Evolutionary conservation across 768 basidiomycete genomes (phyloP).

Genomic region (Russula vinacea): DNA sequence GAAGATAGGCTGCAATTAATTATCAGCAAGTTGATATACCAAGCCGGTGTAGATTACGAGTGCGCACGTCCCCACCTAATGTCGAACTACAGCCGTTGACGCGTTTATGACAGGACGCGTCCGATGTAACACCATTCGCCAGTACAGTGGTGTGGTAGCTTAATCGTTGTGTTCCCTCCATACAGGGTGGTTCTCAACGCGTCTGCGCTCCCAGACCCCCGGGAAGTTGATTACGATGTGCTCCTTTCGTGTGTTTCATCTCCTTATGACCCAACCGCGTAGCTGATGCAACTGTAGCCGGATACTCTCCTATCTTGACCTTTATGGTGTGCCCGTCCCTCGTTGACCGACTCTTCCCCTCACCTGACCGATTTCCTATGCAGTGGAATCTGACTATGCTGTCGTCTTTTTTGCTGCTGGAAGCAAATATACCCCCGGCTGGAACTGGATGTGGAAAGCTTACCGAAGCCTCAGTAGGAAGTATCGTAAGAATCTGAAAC

Average conservation of each 20-base stretch:
- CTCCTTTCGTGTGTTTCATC: slow-evolving; percentile 53
- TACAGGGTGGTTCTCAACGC: slow-evolving; percentile 78
- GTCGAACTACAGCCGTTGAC: slow-evolving; percentile 21
- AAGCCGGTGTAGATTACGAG: slow-evolving; percentile 90
- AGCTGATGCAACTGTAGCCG: slow-evolving; percentile 44
- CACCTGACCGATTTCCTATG: not conserved
- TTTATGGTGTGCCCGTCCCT: slow-evolving; percentile 56
- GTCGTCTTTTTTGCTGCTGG: slow-evolving; percentile 86
- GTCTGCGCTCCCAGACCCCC: slow-evolving; percentile 78
- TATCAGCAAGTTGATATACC: slow-evolving; percentile 72
- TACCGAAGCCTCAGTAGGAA: slow-evolving; percentile 77
- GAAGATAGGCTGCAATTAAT: slow-evolving; percentile 57
- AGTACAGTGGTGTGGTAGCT: not conserved
- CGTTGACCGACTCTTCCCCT: not conserved
- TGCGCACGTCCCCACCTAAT: slow-evolving; percentile 40
- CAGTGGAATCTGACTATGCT: slow-evolving; percentile 87
- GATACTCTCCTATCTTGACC: slow-evolving; percentile 73
- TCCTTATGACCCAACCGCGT: slow-evolving; percentile 26
- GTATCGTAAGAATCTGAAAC: slow-evolving; percentile 86
- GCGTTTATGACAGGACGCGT: slow-evolving; percentile 55
- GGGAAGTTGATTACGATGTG: slow-evolving; percentile 70
- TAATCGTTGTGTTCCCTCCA: not conserved
- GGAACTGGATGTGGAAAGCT: slow-evolving; percentile 92
- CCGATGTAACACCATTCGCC: slow-evolving; percentile 57
- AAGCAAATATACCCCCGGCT: slow-evolving; percentile 65